These are phyloP conservation scores for Spergularia marina DNA, from an alignment of 148 eudicot genomes.

Conservation along the genomic window DNA sequence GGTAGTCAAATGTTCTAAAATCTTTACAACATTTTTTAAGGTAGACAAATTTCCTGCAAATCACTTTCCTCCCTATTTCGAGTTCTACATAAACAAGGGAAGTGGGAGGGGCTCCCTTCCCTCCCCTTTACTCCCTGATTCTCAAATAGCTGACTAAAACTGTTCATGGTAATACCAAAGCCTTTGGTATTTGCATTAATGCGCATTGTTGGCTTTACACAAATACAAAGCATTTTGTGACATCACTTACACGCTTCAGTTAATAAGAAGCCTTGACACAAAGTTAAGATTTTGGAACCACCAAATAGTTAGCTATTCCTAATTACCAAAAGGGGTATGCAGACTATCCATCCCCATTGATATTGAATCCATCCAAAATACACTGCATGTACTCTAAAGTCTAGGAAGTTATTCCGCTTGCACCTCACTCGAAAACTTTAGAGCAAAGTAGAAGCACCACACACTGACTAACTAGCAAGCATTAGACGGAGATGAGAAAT, in stretches of 20 bases:
- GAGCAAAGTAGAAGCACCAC: neutral
- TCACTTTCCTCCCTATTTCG: too few relatives aligned
- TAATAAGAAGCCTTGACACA: neutral
- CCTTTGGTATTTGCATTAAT: neutral
- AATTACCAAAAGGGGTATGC: neutral
- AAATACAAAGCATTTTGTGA: neutral
- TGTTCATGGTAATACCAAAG: neutral
- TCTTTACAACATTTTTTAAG: too few relatives aligned
- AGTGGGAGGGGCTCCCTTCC: too few relatives aligned
- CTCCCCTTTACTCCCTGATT: too few relatives aligned
- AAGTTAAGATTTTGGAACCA: neutral
- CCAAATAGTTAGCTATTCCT: neutral
- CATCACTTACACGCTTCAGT: neutral
- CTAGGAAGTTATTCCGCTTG: neutral
- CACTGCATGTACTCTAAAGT: neutral
- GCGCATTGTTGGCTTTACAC: neutral
- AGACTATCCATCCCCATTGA: neutral
- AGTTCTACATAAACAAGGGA: too few relatives aligned
- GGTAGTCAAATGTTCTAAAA: too few relatives aligned
- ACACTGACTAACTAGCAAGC: neutral
- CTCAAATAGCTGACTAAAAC: too few relatives aligned
- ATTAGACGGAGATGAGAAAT: neutral
- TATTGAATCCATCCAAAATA: neutral
- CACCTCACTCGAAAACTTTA: neutral
- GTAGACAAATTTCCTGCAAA: too few relatives aligned